These are phyloP conservation scores for Phytopythium vexans DNA, from an alignment of 352 stramenopile genomes.

Conservation along the genomic window DNA sequence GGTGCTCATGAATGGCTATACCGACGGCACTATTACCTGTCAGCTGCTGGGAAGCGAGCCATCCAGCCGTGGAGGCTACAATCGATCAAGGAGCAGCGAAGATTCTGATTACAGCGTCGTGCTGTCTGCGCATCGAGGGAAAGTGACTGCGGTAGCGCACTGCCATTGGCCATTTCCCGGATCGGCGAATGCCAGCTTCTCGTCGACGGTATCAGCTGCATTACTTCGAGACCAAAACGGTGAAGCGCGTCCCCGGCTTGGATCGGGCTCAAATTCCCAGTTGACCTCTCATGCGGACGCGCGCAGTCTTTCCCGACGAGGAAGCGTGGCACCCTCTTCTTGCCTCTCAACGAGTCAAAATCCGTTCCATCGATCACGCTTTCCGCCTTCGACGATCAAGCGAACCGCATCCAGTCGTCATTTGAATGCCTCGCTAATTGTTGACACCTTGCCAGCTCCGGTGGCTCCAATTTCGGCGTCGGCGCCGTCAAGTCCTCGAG, in stretches of 20 bases:
- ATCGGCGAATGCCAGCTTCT: background rate
- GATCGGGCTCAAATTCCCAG: background rate
- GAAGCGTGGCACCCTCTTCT: slow-evolving; percentile 8
- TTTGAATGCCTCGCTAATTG: slow-evolving; percentile 7
- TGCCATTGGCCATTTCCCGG: slow-evolving; percentile 26
- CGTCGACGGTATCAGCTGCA: background rate
- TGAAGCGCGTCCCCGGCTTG: background rate
- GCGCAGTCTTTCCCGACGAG: background rate
- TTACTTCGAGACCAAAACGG: background rate
- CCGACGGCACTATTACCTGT: slow-evolving; percentile 45
- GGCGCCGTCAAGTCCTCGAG: slow-evolving; percentile 22
- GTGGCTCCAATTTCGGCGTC: slow-evolving; percentile 7
- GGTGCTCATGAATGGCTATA: slow-evolving; percentile 43
- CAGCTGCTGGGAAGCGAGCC: slow-evolving; percentile 16
- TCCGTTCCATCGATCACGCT: slow-evolving; percentile 56
- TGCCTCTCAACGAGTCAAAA: slow-evolving; percentile 54
- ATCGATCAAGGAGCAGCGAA: slow-evolving; percentile 1
- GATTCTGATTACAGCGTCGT: slow-evolving; percentile 5
- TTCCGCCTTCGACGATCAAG: slow-evolving; percentile 24
- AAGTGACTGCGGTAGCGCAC: slow-evolving; percentile 46
- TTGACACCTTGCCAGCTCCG: background rate
- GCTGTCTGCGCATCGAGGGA: slow-evolving; percentile 21
- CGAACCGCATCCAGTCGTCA: slow-evolving; percentile 32
- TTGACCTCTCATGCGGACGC: slow-evolving; percentile 7
- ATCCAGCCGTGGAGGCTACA: no score